A percentile compares a stretch with the other conserved stretches of the same genome.
Evolutionary conservation across 2,329 filamentous ascomycete genomes (phyloP).

Genomic region (Ambrosiella cleistominuta): DNA sequence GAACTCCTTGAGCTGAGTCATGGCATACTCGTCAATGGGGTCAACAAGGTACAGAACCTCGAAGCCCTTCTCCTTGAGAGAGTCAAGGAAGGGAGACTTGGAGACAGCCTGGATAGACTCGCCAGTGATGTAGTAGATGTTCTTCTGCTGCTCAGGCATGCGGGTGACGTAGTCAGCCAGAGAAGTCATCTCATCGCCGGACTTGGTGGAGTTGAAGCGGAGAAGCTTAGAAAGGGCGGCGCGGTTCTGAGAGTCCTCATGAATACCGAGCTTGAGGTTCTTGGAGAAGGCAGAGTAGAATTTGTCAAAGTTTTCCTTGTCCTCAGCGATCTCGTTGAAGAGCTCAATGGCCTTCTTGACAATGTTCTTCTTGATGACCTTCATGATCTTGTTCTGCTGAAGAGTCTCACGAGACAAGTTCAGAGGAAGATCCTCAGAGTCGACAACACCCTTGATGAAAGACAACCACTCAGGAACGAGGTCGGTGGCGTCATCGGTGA

Average conservation of each 20-base stretch:
- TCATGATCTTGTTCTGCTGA: conserved; percentile 99
- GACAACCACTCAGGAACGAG: conserved; percentile 98
- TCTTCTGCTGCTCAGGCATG: conserved; percentile 99
- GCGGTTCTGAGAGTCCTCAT: conserved; percentile 99
- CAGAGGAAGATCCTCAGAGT: conserved; percentile 97
- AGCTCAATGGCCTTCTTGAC: conserved; percentile 99
- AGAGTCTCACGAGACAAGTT: conserved; percentile 99
- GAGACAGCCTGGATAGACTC: conserved; percentile 96
- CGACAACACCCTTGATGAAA: conserved; percentile 99
- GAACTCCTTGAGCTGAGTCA: conserved; percentile 99
- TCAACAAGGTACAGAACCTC: conserved; percentile 99
- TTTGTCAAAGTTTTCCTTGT: conserved; percentile 99
- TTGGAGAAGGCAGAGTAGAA: conserved; percentile 99
- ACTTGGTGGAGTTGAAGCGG: conserved; percentile 98
- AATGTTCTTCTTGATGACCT: conserved; percentile 99
- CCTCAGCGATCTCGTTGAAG: conserved; percentile 97
- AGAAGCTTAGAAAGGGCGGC: conserved; percentile 86
- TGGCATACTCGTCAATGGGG: conserved; percentile 98
- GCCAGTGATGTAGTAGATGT: conserved; percentile 99
- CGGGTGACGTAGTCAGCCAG: conserved; percentile 95
- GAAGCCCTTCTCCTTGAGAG: conserved; percentile 97
- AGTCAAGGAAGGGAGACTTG: conserved; percentile 97
- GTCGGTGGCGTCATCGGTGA: conserved; percentile 97
- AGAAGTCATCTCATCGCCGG: conserved; percentile 86
- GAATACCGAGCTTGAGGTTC: conserved; percentile 99